phyloP scores from a whole-genome alignment of 176 grass and related monocot genomes.

The Alopecurus myosuroides region DNA sequence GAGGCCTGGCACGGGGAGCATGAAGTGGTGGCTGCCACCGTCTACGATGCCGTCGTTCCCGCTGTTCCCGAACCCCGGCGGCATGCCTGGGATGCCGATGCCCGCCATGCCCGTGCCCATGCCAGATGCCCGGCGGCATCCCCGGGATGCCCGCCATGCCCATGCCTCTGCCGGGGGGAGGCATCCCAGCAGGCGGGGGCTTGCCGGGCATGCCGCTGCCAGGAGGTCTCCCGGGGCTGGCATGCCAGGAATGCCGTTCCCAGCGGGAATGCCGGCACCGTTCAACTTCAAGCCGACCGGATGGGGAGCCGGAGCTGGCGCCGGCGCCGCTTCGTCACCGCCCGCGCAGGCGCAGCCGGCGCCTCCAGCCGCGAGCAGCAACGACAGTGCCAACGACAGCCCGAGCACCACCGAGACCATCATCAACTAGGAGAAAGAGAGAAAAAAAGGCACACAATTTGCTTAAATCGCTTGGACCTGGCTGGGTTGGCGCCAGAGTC shows the following conservation, averaged over 20 bases:
- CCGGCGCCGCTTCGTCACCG: neutral
- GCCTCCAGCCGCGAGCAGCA: neutral
- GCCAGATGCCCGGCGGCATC: conserved; percentile 7
- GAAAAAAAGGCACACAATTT: neutral
- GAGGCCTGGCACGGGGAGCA: conserved; percentile 12
- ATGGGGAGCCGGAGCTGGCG: conserved; percentile 17
- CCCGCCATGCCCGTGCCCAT: conserved; percentile 26
- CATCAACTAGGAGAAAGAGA: conserved; percentile 15
- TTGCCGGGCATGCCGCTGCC: conserved; percentile 23
- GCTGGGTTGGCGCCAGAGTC: neutral
- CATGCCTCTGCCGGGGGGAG: neutral
- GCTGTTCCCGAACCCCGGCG: conserved; percentile 49
- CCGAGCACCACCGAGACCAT: neutral
- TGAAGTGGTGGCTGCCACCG: conserved; percentile 60
- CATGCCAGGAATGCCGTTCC: conserved; percentile 22
- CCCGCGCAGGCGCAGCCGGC: conserved; percentile 1
- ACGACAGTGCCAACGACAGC: neutral
- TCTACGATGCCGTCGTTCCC: conserved; percentile 57
- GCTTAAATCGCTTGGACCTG: neutral
- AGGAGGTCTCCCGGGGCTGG: neutral
- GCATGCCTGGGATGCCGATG: conserved; percentile 30
- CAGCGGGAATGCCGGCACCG: neutral
- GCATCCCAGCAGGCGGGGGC: neutral
- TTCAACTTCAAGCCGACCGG: conserved; percentile 29
- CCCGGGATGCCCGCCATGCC: conserved; percentile 38